phyloP scores from a whole-genome alignment of 345 rosid genomes.

The Arabis hirsuta region DNA sequence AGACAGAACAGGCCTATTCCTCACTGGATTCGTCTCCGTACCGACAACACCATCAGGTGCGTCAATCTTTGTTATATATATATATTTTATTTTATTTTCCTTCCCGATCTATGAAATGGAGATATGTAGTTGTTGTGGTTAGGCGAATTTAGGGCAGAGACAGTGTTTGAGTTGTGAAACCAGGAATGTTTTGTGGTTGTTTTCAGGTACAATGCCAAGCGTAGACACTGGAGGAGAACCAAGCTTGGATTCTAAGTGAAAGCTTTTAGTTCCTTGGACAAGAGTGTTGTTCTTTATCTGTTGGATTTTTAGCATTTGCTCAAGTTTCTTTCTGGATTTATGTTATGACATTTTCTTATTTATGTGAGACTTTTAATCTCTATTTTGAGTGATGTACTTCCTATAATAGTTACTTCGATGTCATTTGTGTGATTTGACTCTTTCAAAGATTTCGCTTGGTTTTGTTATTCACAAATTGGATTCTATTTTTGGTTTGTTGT shows the following conservation, averaged over 20 bases:
- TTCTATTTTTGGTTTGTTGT: not conserved
- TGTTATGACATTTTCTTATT: slow-evolving; percentile 30
- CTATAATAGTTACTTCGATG: not conserved
- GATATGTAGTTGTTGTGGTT: not conserved
- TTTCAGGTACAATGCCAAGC: slow-evolving; percentile 72
- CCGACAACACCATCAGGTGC: slow-evolving; percentile 73
- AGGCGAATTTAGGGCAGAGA: not conserved
- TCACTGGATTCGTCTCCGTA: slow-evolving; percentile 72
- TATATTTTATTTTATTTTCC: not conserved
- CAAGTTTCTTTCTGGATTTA: not conserved
- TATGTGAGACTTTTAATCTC: slow-evolving; percentile 20
- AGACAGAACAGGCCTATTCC: slow-evolving; percentile 81
- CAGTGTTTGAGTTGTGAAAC: not conserved
- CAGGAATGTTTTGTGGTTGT: not conserved
- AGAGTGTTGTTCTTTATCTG: slow-evolving; percentile 1
- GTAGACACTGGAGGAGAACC: slow-evolving; percentile 81
- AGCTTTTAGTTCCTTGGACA: not conserved
- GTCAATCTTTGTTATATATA: too few relatives aligned
- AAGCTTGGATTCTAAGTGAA: slow-evolving; percentile 56
- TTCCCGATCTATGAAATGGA: not conserved
- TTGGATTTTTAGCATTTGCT: slow-evolving; percentile 25
- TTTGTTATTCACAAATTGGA: not conserved
- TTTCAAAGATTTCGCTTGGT: not conserved
- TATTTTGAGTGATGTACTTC: slow-evolving; percentile 13
- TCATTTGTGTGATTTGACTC: not conserved